A percentile compares a stretch with the other conserved stretches of the same genome.
These are phyloP conservation scores for Aureobasidium sp. DNA, from an alignment of 2,329 filamentous ascomycete genomes.

Conservation along the genomic window DNA sequence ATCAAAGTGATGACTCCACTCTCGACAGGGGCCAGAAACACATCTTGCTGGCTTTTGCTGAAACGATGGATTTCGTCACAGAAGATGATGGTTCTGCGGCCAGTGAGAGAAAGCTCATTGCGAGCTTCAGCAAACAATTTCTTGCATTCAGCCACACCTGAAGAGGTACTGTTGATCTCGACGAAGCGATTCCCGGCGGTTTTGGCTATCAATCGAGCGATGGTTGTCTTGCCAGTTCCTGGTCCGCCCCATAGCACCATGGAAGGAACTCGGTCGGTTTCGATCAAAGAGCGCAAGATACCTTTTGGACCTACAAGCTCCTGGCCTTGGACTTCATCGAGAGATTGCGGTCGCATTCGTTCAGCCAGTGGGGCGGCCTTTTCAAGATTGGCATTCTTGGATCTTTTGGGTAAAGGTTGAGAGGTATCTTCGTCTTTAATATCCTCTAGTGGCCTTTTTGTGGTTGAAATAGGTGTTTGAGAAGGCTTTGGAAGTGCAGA, in stretches of 20 bases:
- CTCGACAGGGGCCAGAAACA: slow-evolving; percentile 89
- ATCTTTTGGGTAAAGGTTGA: slow-evolving; percentile 50
- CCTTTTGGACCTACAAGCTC: slow-evolving; percentile 79
- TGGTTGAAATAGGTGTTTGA: background rate
- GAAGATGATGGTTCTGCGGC: slow-evolving; percentile 89
- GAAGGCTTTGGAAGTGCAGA: background rate
- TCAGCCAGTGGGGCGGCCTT: slow-evolving; percentile 81
- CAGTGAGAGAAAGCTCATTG: slow-evolving; percentile 71
- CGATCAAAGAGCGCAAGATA: slow-evolving; percentile 79
- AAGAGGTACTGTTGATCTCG: slow-evolving; percentile 90
- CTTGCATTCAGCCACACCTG: slow-evolving; percentile 84
- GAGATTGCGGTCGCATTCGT: slow-evolving; percentile 76
- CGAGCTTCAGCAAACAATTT: slow-evolving; percentile 81
- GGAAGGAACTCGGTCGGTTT: slow-evolving; percentile 76
- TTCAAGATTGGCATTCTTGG: slow-evolving; percentile 53
- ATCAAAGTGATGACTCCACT: slow-evolving; percentile 84
- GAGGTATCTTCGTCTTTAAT: slow-evolving; percentile 13
- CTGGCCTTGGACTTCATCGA: slow-evolving; percentile 86
- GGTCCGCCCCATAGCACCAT: slow-evolving; percentile 91
- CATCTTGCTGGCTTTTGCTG: slow-evolving; percentile 86
- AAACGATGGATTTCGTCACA: slow-evolving; percentile 96
- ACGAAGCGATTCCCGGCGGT: slow-evolving; percentile 80
- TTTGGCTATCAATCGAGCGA: slow-evolving; percentile 80
- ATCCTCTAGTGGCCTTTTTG: slow-evolving; percentile 7
- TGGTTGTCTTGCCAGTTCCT: slow-evolving; percentile 82